Base-by-base conservation (phyloP, 495 filamentous ascomycete genomes). In the Poronia punctata region DNA sequence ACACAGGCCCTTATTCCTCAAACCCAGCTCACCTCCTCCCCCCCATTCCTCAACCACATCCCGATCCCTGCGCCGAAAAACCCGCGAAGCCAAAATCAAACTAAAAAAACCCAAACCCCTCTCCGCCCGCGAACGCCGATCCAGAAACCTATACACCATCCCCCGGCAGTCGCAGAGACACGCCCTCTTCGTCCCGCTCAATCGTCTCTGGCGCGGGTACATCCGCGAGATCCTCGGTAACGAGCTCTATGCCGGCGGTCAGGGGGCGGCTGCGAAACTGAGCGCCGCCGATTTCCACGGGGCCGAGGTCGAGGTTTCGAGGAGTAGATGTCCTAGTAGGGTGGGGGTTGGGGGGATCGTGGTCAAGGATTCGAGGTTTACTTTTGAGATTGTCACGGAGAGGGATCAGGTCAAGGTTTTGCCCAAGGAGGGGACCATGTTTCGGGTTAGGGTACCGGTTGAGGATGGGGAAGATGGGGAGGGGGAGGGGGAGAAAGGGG, bases 241-340 rank as follows among this genome's bases (percentile, higher is more conserved):
- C 32, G 67, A 67, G 46, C 60, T 70, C 25, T 65, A 66, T 27
- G 59, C 50, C 0, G 67, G 64, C 15, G 67, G 66, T 1, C 54
- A 68, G 19, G 41, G 59, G 46, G 52, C 72, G 51, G 58, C 79
- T 54, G 78, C 79, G 22, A 82, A 86, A 58, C 61, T 95, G 38
- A 78, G 72, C 15, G 84, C 81, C 53, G 87, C 87, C 25, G 92
- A 98, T 60, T 93, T 81, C 50, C 92, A 96, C 60, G 92, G 92
- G 0, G 88, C 90, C 12, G 66, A 79, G 58, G 57, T 96, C 10
- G 80, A 88, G 71, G 84, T 97, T 21, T 83, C 90, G 43, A 64
- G 89, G 43, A 86, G 85, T 59, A 56, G 76, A 35, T 95, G 86
- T 67, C 76, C 81, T 28, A 78, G 83, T 28, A 66, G 89, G 39